These are phyloP conservation scores for Phtheirospermum japonicum DNA, from an alignment of 257 asterid genomes.

Conservation along the genomic window DNA sequence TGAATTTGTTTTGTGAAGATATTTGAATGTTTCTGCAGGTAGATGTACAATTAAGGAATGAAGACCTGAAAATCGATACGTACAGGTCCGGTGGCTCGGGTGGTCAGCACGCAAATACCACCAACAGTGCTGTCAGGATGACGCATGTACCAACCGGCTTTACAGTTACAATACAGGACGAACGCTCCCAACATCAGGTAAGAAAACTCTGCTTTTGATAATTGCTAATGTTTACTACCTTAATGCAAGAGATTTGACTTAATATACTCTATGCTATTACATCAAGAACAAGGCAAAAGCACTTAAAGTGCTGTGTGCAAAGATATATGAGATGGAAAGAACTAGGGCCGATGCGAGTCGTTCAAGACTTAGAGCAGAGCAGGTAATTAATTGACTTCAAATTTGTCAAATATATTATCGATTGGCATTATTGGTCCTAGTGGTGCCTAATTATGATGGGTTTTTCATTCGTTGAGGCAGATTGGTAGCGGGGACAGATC, in stretches of 20 bases:
- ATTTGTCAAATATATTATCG: constrained; percentile 11
- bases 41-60: constrained; percentile 73
- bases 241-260: constrained; percentile 4
- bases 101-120: constrained; percentile 93
- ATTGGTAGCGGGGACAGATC: constrained; percentile 99
- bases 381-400: constrained; percentile 40
- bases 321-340: constrained; percentile 80
- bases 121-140: constrained; percentile 94
- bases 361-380: constrained; percentile 79
- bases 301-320: constrained; percentile 79
- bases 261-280: neutral
- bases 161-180: constrained; percentile 86
- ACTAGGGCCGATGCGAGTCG: constrained; percentile 55
- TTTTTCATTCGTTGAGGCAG: constrained; percentile 41
- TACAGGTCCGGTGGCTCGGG: constrained; percentile 96
- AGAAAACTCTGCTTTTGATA: constrained; percentile 16
- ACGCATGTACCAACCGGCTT: constrained; percentile 88
- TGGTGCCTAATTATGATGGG: neutral
- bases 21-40: constrained; percentile 49
- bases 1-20: constrained; percentile 15
- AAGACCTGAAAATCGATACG: constrained; percentile 86
- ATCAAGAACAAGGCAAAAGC: constrained; percentile 77
- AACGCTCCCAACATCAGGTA: constrained; percentile 93
- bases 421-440: neutral
- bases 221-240: constrained; percentile 17